These are phyloP conservation scores for Lanzia echinophila DNA, from an alignment of 2,329 filamentous ascomycete species.

Conservation along the genomic window DNA sequence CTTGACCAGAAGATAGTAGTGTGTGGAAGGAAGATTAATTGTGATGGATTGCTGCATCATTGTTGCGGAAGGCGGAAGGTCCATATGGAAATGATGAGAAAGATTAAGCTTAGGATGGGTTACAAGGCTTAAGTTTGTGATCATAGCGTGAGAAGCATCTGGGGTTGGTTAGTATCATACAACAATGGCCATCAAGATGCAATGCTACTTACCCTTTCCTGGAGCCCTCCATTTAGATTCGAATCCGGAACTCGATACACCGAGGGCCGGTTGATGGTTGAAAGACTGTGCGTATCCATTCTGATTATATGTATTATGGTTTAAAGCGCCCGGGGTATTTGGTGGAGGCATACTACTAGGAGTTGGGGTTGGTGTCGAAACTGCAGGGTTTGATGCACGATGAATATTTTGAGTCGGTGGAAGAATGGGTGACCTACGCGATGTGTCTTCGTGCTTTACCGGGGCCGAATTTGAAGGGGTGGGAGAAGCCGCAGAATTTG, in stretches of 20 bases:
- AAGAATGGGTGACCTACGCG: constrained; percentile 25
- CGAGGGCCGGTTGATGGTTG: constrained; percentile 26
- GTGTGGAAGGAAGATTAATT: constrained; percentile 58
- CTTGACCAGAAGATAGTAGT: constrained; percentile 65
- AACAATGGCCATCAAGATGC: neutral
- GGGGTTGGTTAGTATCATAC: constrained; percentile 20
- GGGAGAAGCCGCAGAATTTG: constrained; percentile 28
- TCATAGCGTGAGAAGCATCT: constrained; percentile 55
- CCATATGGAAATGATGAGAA: constrained; percentile 54
- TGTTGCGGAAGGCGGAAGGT: constrained; percentile 57
- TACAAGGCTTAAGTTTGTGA: constrained; percentile 58
- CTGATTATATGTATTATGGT: constrained; percentile 15
- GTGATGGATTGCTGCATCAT: constrained; percentile 67
- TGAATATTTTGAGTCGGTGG: constrained; percentile 13
- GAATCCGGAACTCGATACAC: constrained; percentile 32
- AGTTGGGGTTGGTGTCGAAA: constrained; percentile 21
- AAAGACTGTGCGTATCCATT: constrained; percentile 28
- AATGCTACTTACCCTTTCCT: constrained; percentile 43
- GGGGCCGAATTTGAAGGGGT: constrained; percentile 26
- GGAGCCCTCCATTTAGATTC: constrained; percentile 37
- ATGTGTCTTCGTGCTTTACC: constrained; percentile 34
- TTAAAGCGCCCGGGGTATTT: constrained; percentile 22
- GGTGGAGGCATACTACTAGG: constrained; percentile 27
- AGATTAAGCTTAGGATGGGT: constrained; percentile 62
- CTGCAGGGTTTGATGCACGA: constrained; percentile 36